phyloP scores from a whole-genome alignment of 192 early-diverging fungal species.

The Kickxella alabastrina region DNA sequence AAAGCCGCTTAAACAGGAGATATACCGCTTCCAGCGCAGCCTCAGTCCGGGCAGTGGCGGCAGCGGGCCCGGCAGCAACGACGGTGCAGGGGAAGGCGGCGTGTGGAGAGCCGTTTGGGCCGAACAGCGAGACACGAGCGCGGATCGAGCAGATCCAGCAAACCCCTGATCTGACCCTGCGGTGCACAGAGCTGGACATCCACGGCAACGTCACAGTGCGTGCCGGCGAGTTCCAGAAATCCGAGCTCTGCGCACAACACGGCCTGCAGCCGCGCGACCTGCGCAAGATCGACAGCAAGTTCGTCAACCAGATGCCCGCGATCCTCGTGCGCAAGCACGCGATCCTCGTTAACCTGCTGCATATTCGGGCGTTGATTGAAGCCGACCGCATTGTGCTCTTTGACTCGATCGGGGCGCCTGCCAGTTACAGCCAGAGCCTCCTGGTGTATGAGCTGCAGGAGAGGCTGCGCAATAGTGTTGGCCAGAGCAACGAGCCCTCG shows the following conservation, averaged over 20 bases:
- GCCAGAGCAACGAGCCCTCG: neutral
- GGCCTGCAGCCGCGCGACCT: slow-evolving; percentile 80
- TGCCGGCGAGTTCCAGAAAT: slow-evolving; percentile 73
- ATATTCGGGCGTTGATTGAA: slow-evolving; percentile 78
- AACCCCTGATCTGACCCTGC: slow-evolving; percentile 37
- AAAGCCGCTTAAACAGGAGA: slow-evolving; percentile 32
- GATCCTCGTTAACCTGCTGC: slow-evolving; percentile 77
- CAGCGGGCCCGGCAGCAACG: neutral
- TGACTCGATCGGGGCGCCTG: slow-evolving; percentile 63
- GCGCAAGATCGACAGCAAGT: slow-evolving; percentile 74
- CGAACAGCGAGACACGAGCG: slow-evolving; percentile 2
- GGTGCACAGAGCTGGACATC: slow-evolving; percentile 66
- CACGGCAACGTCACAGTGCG: slow-evolving; percentile 65
- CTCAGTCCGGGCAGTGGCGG: slow-evolving; percentile 1
- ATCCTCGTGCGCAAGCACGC: slow-evolving; percentile 78
- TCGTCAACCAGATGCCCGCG: slow-evolving; percentile 73
- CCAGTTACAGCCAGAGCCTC: slow-evolving; percentile 66
- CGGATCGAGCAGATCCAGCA: slow-evolving; percentile 22
- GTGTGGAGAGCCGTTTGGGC: too few species aligned
- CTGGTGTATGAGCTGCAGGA: slow-evolving; percentile 81
- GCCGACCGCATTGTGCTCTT: slow-evolving; percentile 75
- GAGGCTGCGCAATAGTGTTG: slow-evolving; percentile 56
- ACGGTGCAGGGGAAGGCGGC: neutral
- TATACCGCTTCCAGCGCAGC: slow-evolving; percentile 35
- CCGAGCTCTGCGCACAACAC: slow-evolving; percentile 73